Evolutionary conservation across 1,139 yeast genomes (phyloP).

Genomic region (Oligophagozyma castellii): DNA sequence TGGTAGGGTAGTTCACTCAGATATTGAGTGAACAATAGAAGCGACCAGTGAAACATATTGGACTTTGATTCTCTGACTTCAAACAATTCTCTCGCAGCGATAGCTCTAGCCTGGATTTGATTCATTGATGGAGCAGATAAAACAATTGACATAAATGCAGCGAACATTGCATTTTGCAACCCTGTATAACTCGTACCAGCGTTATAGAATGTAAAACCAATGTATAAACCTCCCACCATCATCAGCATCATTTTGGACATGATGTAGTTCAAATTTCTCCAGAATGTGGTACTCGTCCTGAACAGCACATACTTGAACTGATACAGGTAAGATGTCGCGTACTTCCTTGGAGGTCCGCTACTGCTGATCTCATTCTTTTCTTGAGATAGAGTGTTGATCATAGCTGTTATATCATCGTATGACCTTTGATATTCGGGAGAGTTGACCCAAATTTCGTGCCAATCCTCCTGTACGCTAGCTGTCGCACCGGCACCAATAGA

Average conservation of each 20-base stretch:
- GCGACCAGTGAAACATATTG: constrained; percentile 54
- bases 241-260: constrained; percentile 31
- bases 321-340: constrained; percentile 29
- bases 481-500: constrained; percentile 51
- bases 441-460: constrained; percentile 35
- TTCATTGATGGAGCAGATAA: constrained; percentile 31
- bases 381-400: constrained; percentile 13
- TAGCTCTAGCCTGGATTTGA: constrained; percentile 35
- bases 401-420: constrained; percentile 17
- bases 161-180: constrained; percentile 35
- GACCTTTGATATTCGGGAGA: constrained; percentile 26
- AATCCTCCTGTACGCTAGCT: constrained; percentile 32
- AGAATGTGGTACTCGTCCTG: constrained; percentile 29
- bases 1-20: constrained; percentile 45
- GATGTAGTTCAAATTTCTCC: constrained; percentile 33
- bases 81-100: constrained; percentile 39
- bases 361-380: constrained; percentile 4
- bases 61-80: constrained; percentile 54
- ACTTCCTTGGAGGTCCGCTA: constrained; percentile 13
- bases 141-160: constrained; percentile 34
- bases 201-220: constrained; percentile 34
- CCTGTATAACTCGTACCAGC: constrained; percentile 27
- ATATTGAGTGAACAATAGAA: constrained; percentile 38
- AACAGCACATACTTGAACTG: constrained; percentile 27
- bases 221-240: constrained; percentile 28